These are phyloP conservation scores for Penicillium glabrum DNA, from an alignment of 2,329 filamentous ascomycete genomes.

Conservation along the genomic window DNA sequence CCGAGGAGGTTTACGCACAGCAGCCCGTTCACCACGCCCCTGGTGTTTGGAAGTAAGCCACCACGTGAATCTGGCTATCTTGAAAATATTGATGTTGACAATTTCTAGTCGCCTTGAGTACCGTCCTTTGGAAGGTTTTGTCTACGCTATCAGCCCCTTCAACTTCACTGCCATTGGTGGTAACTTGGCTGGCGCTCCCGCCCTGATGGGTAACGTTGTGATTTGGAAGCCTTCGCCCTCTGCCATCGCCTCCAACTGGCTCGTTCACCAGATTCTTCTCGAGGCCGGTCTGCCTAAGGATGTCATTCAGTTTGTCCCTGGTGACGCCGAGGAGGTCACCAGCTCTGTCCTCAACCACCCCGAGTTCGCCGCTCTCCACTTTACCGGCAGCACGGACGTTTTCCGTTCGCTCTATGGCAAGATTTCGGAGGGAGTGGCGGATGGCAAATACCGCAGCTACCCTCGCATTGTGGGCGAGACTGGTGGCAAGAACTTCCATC, in stretches of 20 bases:
- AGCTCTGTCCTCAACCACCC: constrained; percentile 72
- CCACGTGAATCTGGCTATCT: neutral
- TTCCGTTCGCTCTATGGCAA: constrained; percentile 87
- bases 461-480: constrained; percentile 89
- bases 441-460: constrained; percentile 80
- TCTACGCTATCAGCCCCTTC: constrained; percentile 92
- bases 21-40: constrained; percentile 82
- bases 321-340: constrained; percentile 81
- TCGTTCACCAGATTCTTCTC: constrained; percentile 84
- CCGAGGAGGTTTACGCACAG: constrained; percentile 83
- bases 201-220: constrained; percentile 89
- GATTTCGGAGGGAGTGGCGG: constrained; percentile 77
- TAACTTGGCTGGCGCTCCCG: constrained; percentile 79
- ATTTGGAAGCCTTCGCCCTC: constrained; percentile 95
- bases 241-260: constrained; percentile 86
- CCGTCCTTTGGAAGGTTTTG: constrained; percentile 87
- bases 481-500: constrained; percentile 90
- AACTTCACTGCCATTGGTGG: constrained; percentile 96
- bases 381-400: constrained; percentile 87
- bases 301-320: constrained; percentile 92
- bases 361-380: constrained; percentile 88
- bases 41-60: constrained; percentile 76
- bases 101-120: constrained; percentile 69
- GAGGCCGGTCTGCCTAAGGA: constrained; percentile 87
- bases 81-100: neutral